Percentiles rank a stretch among this genome's conserved stretches.
Conservation (phyloP, 768 basidiomycete species). For the Podaxis mareebaensis region DNA sequence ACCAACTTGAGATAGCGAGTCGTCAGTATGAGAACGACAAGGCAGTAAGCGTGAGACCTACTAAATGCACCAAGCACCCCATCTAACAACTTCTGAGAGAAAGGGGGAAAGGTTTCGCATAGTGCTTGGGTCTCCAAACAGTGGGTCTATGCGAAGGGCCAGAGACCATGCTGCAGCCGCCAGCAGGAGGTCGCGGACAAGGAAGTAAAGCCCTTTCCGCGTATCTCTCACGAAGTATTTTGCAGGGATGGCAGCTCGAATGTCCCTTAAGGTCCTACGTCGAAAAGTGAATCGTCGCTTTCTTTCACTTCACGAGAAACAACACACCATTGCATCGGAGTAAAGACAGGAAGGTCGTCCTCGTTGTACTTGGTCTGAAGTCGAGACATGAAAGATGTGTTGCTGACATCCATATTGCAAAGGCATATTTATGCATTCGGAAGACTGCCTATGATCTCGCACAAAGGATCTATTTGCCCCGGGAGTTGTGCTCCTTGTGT, state of each 20-base stretch:
- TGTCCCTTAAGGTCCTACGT: constrained; percentile 48
- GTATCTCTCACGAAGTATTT: constrained; percentile 47
- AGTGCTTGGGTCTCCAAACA: constrained; percentile 29
- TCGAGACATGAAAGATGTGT: constrained; percentile 10
- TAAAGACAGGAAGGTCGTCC: constrained; percentile 41
- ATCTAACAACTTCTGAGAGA: constrained; percentile 39
- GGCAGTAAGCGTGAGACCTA: constrained; percentile 26
- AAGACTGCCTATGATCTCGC: constrained; percentile 6
- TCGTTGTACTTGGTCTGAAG: constrained; percentile 33
- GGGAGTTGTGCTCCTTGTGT: background rate
- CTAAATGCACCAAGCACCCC: constrained; percentile 49
- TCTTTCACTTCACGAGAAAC: background rate
- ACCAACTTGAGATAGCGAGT: constrained; percentile 41
- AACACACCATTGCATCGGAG: constrained; percentile 48
- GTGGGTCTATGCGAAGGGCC: constrained; percentile 45
- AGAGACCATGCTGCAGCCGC: constrained; percentile 43
- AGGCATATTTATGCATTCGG: constrained; percentile 17
- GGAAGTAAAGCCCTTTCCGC: constrained; percentile 37
- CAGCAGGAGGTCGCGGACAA: constrained; percentile 46
- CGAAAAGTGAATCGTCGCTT: background rate
- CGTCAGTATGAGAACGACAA: background rate
- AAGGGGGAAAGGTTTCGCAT: constrained; percentile 30
- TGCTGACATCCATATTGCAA: background rate
- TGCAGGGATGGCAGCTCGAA: constrained; percentile 49
- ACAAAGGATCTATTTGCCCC: constrained; percentile 4